Evolutionary conservation across 306 rosid species (phyloP), one percentile per base, ranked within the genome.

Genomic region (Boehmeria nivea): DNA sequence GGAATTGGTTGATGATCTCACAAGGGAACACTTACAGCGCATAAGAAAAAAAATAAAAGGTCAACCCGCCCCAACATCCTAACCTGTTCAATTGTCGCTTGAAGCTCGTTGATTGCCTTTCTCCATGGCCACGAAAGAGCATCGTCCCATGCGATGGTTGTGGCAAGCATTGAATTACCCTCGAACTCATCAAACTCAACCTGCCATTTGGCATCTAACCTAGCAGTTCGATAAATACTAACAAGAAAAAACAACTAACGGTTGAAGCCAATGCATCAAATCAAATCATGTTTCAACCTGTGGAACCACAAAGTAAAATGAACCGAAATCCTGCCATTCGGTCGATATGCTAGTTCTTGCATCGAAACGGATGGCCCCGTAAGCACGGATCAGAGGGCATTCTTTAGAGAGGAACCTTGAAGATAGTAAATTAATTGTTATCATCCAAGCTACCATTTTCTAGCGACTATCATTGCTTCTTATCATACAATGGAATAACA

Each of bases 101-200:
- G 81, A 54, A 91, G 84, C 20, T 82, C 75, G 55, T 61, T 58
- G 74, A 87, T 36, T 11, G 99, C 94, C 24, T 67, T 73, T 66
- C 39, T 73, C 85, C 89, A 82, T 36, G 84, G 73, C 75, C 87
- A 78, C 38, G 89, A 84, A 61, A 88, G 88, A 54, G 80, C 66
- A 58, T 75, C 25, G 58, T 91, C 99, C 99, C 99, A 91, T 3
- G 96, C 99, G 75, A 87, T 66, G 64, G 89, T 84, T 39, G 81
- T 59, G 21, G 89, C 88, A 28, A 91, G 91, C 75, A 91, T 71
- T n/a, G 89, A 91, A 64, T 72, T 72, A 52, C 76, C 84, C 74
- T 87, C 85, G 59, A 91, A 81, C 82, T 91, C 99, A 73, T 87
- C 80, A 61, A 91, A 81, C 70, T 91, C 98, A 69, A 91, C 89